Evolutionary conservation across 352 stramenopile genomes (phyloP).

Genomic region (Peronospora belbahrii): DNA sequence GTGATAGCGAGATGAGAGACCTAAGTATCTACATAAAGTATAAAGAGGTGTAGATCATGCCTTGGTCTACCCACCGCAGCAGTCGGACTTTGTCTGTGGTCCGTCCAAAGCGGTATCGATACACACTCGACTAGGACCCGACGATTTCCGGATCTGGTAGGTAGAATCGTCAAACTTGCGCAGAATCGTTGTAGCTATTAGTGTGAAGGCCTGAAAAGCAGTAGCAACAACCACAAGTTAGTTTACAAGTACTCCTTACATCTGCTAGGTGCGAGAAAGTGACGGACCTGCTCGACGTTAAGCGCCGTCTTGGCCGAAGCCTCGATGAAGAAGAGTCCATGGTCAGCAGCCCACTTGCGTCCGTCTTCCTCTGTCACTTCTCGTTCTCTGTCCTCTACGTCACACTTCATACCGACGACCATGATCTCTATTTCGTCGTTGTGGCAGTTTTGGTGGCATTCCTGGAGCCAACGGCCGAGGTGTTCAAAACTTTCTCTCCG

Average conservation of each 20-base stretch:
- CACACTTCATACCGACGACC: constrained; percentile 83
- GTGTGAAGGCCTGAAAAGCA: constrained; percentile 45
- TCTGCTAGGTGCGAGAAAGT: background rate
- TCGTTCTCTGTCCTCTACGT: constrained; percentile 44
- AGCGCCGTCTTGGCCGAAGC: constrained; percentile 70
- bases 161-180: constrained; percentile 66
- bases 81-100: constrained; percentile 25
- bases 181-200: constrained; percentile 67
- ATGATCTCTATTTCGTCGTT: constrained; percentile 81
- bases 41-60: background rate
- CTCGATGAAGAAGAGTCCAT: constrained; percentile 81
- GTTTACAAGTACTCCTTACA: background rate
- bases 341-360: constrained; percentile 42
- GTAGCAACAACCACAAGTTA: background rate
- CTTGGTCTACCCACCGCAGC: constrained; percentile 23
- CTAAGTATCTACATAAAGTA: constrained; percentile 1
- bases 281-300: constrained; percentile 70
- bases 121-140: constrained; percentile 30
- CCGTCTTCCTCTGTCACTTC: constrained; percentile 68
- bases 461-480: constrained; percentile 65
- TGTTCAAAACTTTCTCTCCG: constrained; percentile 76
- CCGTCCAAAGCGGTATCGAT: constrained; percentile 28
- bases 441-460: constrained; percentile 81
- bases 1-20: constrained; percentile 8
- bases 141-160: constrained; percentile 44